phyloP scores from a whole-genome alignment of 2,329 filamentous ascomycete species.

The Colletotrichum euphorbiae region DNA sequence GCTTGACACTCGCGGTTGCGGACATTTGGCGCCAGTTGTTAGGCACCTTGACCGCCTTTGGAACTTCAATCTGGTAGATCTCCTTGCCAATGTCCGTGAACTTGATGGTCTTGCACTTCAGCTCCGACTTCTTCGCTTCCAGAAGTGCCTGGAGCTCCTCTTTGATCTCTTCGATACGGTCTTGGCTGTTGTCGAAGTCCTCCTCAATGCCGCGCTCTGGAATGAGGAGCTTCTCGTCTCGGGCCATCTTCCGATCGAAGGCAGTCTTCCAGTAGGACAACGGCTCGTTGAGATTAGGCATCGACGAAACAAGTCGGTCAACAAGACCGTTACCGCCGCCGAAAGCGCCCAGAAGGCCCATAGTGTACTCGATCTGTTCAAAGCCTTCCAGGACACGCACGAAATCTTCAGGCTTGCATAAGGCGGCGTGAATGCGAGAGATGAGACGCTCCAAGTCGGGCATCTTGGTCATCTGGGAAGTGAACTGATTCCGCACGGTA shows the following conservation, averaged over 20 bases:
- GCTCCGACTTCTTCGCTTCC: slow-evolving; percentile 75
- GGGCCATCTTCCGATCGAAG: slow-evolving; percentile 85
- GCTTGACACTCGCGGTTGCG: slow-evolving; percentile 87
- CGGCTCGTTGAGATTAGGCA: slow-evolving; percentile 84
- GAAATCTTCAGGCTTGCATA: slow-evolving; percentile 93
- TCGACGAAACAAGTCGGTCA: slow-evolving; percentile 81
- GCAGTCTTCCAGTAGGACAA: slow-evolving; percentile 90
- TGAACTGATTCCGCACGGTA: slow-evolving; percentile 86
- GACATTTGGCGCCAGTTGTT: slow-evolving; percentile 97
- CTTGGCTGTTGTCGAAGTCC: slow-evolving; percentile 88
- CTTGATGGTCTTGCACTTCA: slow-evolving; percentile 79
- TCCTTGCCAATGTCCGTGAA: slow-evolving; percentile 94
- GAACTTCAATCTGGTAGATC: slow-evolving; percentile 94
- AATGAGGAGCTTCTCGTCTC: slow-evolving; percentile 83
- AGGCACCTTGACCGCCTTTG: slow-evolving; percentile 86
- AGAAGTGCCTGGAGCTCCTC: slow-evolving; percentile 78
- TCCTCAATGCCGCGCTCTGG: slow-evolving; percentile 89
- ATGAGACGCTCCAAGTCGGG: slow-evolving; percentile 95
- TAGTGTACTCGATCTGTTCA: slow-evolving; percentile 96
- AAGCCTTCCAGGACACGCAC: slow-evolving; percentile 94
- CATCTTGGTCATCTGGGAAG: slow-evolving; percentile 87
- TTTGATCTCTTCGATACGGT: slow-evolving; percentile 80
- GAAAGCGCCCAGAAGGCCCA: slow-evolving; percentile 80
- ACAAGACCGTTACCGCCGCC: slow-evolving; percentile 85
- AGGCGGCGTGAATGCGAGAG: slow-evolving; percentile 91